phyloP scores from a whole-genome alignment of 2,329 filamentous ascomycete species.

The Fusarium goolgardi region DNA sequence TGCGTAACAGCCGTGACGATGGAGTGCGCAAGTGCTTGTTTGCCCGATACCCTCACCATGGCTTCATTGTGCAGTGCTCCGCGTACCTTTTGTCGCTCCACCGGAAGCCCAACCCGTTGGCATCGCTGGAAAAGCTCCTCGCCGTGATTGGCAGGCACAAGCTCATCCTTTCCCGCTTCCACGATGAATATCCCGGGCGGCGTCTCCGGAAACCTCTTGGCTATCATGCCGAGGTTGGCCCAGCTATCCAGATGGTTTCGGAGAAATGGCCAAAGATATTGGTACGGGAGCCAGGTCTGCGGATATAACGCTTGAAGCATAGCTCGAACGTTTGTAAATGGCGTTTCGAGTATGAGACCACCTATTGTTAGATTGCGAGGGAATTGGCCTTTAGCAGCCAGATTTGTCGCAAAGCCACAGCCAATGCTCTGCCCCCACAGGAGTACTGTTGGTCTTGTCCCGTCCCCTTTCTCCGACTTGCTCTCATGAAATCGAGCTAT shows the following conservation, averaged over 20 bases:
- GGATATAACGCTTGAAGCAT: conserved; percentile 81
- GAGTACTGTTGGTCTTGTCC: conserved; percentile 58
- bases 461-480: conserved; percentile 26
- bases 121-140: conserved; percentile 61
- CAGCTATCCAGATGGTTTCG: conserved; percentile 70
- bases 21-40: conserved; percentile 44
- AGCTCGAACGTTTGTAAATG: conserved; percentile 75
- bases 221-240: conserved; percentile 61
- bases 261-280: conserved; percentile 78
- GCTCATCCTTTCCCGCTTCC: conserved; percentile 68
- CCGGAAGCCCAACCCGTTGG: conserved; percentile 58
- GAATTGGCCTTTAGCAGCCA: conserved; percentile 56
- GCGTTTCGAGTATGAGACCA: conserved; percentile 77
- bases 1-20: conserved; percentile 43
- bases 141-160: conserved; percentile 66
- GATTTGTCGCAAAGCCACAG: conserved; percentile 74
- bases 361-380: conserved; percentile 55
- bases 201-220: conserved; percentile 35
- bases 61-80: conserved; percentile 69
- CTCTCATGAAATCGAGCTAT: conserved; percentile 58
- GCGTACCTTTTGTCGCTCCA: conserved; percentile 58
- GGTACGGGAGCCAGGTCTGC: conserved; percentile 83
- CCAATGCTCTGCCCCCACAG: conserved; percentile 85
- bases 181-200: conserved; percentile 61
- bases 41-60: conserved; percentile 56